A percentile compares a stretch with the other conserved stretches of the same genome.
These are phyloP conservation scores for Saccharomycopsis selenospora DNA, from an alignment of 805 yeast species.

Conservation along the genomic window DNA sequence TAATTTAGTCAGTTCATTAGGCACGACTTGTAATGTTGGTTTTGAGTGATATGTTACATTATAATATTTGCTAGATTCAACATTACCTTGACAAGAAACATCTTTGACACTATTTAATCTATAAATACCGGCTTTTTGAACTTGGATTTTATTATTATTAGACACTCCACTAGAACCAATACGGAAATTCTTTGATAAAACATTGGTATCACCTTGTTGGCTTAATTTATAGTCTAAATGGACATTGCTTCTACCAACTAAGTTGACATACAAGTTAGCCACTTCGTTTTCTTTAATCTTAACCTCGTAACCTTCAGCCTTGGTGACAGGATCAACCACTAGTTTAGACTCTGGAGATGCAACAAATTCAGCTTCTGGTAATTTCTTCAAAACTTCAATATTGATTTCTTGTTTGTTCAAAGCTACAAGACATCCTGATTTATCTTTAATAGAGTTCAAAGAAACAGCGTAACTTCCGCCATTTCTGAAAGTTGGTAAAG, in stretches of 20 bases:
- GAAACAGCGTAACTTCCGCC: slow-evolving; percentile 74
- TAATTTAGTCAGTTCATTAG: slow-evolving; percentile 26
- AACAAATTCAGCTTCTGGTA: slow-evolving; percentile 49
- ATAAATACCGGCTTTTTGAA: slow-evolving; percentile 41
- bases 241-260: slow-evolving; percentile 40
- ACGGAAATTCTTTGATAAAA: slow-evolving; percentile 6
- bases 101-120: slow-evolving; percentile 40
- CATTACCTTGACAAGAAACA: slow-evolving; percentile 43
- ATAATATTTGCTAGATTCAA: slow-evolving; percentile 31
- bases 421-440: slow-evolving; percentile 71
- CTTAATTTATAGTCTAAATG: slow-evolving; percentile 8
- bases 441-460: slow-evolving; percentile 61
- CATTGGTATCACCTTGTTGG: slow-evolving; percentile 15
- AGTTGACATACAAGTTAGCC: slow-evolving; percentile 50
- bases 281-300: slow-evolving; percentile 56
- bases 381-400: slow-evolving; percentile 61
- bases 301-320: slow-evolving; percentile 21
- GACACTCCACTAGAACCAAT: slow-evolving; percentile 23
- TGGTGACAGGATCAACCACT: background rate
- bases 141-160: slow-evolving; percentile 26
- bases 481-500: slow-evolving; percentile 44
- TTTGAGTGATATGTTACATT: slow-evolving; percentile 38
- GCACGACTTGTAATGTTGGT: slow-evolving; percentile 35
- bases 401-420: slow-evolving; percentile 55
- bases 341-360: slow-evolving; percentile 10